Conservation (phyloP, 78 protist genomes). For the Dictyostelium capitatum region DNA sequence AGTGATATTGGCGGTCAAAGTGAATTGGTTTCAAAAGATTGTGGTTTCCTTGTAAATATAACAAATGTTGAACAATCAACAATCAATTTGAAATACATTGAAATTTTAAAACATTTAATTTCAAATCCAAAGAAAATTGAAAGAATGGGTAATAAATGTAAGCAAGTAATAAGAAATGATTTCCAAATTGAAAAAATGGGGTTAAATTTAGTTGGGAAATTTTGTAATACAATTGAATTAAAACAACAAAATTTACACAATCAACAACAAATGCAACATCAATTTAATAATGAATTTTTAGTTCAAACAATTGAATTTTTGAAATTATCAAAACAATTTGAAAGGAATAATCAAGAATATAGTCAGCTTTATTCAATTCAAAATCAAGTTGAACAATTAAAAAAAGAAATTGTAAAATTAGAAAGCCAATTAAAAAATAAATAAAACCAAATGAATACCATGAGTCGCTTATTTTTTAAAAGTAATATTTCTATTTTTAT, state of each 20-base stretch:
- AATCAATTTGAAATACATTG: background rate
- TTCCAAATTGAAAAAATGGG: conserved; percentile 49
- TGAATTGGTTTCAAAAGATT: conserved; percentile 29
- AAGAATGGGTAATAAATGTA: background rate
- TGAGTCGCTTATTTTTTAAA: too few species aligned
- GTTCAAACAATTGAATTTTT: background rate
- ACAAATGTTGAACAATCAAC: background rate
- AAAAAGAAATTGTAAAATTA: conserved; percentile 28
- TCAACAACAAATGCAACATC: background rate
- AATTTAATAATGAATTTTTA: background rate
- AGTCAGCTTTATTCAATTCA: background rate
- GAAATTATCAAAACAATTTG: background rate
- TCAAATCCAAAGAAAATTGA: conserved; percentile 16
- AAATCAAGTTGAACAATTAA: background rate
- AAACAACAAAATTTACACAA: background rate
- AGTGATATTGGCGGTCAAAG: conserved; percentile 49
- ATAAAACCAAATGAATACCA: too few species aligned
- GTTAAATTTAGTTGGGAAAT: background rate
- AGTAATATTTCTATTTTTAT: too few species aligned
- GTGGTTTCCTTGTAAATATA: conserved; percentile 11
- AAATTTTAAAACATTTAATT: conserved; percentile 2
- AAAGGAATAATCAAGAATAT: background rate
- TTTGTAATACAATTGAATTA: conserved; percentile 11
- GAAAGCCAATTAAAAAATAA: background rate
- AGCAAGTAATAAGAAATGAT: background rate